A percentile compares a stretch with the other conserved stretches of the same genome.
Conservation (phyloP, 2,329 filamentous ascomycete species). For the Nemania serpens region DNA sequence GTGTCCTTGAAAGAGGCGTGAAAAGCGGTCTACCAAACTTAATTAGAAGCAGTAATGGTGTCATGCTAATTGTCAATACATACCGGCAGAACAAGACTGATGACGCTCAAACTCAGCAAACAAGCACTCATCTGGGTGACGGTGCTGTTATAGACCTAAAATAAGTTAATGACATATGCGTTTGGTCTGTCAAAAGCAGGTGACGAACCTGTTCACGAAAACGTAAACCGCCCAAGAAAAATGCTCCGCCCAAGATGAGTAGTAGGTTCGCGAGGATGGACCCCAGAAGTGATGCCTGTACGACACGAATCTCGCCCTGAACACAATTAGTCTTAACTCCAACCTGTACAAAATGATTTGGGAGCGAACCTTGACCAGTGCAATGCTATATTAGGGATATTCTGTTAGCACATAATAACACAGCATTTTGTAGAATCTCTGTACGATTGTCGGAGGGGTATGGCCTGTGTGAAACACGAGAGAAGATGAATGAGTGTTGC, state of each 20-base stretch:
- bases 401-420: conserved; percentile 31
- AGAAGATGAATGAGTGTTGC: not conserved
- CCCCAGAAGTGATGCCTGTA: conserved; percentile 86
- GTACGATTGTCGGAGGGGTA: not conserved
- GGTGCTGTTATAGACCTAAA: conserved; percentile 86
- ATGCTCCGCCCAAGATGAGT: conserved; percentile 89
- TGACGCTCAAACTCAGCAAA: conserved; percentile 85
- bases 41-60: conserved; percentile 36
- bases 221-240: conserved; percentile 82
- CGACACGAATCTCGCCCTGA: conserved; percentile 81
- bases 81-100: conserved; percentile 83
- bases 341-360: not conserved
- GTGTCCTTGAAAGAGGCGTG: conserved; percentile 79
- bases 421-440: not conserved
- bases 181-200: not conserved
- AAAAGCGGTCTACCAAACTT: conserved; percentile 76
- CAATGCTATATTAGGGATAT: conserved; percentile 61
- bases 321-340: conserved; percentile 32
- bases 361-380: conserved; percentile 65
- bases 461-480: not conserved
- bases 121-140: conserved; percentile 97
- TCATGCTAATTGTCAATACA: conserved; percentile 36
- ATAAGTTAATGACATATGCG: conserved; percentile 12
- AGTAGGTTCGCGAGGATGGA: conserved; percentile 89
- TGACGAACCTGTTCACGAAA: conserved; percentile 77